Conservation (phyloP, 495 filamentous ascomycete species). For the Xylaria longipes region DNA sequence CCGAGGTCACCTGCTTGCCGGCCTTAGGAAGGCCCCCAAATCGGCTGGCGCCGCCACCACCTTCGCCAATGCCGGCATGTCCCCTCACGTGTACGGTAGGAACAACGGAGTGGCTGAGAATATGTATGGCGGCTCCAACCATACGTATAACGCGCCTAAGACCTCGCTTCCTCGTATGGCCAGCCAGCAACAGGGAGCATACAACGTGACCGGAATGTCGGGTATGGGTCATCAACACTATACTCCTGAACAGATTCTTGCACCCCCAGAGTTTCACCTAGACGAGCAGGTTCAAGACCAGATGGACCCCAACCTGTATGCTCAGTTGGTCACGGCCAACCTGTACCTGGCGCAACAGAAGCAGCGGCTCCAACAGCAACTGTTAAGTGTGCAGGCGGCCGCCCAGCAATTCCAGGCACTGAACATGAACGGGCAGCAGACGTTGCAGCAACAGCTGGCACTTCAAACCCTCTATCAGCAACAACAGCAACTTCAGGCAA, state of each 20-base stretch:
- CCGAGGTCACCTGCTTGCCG: conserved; percentile 91
- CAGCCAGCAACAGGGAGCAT: conserved; percentile 46
- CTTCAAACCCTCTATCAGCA: conserved; percentile 56
- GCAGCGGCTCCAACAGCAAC: conserved; percentile 74
- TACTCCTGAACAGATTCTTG: conserved; percentile 80
- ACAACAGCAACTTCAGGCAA: conserved; percentile 75
- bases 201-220: conserved; percentile 34
- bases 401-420: conserved; percentile 81
- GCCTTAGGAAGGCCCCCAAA: conserved; percentile 91
- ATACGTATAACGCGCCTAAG: conserved; percentile 56
- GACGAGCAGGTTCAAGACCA: conserved; percentile 67
- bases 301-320: conserved; percentile 82
- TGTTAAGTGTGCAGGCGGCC: conserved; percentile 62
- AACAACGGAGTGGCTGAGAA: conserved; percentile 56
- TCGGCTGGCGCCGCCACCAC: conserved; percentile 70
- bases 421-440: conserved; percentile 59
- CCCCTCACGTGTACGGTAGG: conserved; percentile 48
- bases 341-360: conserved; percentile 87
- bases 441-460: conserved; percentile 49
- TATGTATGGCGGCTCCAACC: conserved; percentile 53
- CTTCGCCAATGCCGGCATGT: conserved; percentile 65
- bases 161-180: conserved; percentile 56
- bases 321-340: conserved; percentile 84
- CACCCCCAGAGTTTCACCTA: conserved; percentile 78
- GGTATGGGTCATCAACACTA: conserved; percentile 52